Conservation (phyloP, 352 stramenopile genomes). For the Phytophthora palmivora region DNA sequence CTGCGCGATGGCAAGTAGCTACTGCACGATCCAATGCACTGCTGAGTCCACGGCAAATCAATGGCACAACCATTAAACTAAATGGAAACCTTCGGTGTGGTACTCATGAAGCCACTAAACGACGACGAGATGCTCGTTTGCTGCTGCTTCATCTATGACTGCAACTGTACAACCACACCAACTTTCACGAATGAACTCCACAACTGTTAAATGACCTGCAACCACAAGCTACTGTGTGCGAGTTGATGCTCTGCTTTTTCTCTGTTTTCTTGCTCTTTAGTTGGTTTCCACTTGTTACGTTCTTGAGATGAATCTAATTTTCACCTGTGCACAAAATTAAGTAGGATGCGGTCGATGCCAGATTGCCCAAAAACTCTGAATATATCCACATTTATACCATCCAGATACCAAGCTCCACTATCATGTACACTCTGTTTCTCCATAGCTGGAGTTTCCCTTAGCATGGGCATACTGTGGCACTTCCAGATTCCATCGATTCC, state of each 20-base stretch:
- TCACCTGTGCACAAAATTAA: not conserved
- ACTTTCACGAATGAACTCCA: slow-evolving; percentile 3
- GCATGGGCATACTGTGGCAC: slow-evolving; percentile 29
- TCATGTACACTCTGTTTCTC: slow-evolving; percentile 31
- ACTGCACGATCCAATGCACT: not conserved
- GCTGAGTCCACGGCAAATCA: slow-evolving; percentile 8
- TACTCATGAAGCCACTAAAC: slow-evolving; percentile 11
- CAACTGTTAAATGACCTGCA: slow-evolving; percentile 7
- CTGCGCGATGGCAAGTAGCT: not conserved
- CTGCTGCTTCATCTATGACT: slow-evolving; percentile 4
- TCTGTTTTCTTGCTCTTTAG: not conserved
- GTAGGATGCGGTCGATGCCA: slow-evolving; percentile 26
- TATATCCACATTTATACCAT: slow-evolving; percentile 35
- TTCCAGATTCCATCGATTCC: slow-evolving; percentile 34
- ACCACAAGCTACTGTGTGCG: slow-evolving; percentile 5
- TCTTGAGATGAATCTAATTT: not conserved
- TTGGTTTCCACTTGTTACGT: not conserved
- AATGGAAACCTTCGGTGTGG: not conserved
- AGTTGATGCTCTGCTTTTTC: slow-evolving; percentile 2
- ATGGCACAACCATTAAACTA: slow-evolving; percentile 6
- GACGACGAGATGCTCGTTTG: slow-evolving; percentile 9
- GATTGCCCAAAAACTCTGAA: slow-evolving; percentile 14
- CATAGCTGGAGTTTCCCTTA: slow-evolving; percentile 27
- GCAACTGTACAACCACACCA: slow-evolving; percentile 10
- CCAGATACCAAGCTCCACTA: slow-evolving; percentile 28